These are phyloP conservation scores for Penicillium sp. DNA, from an alignment of 2,329 filamentous ascomycete genomes.

Conservation along the genomic window DNA sequence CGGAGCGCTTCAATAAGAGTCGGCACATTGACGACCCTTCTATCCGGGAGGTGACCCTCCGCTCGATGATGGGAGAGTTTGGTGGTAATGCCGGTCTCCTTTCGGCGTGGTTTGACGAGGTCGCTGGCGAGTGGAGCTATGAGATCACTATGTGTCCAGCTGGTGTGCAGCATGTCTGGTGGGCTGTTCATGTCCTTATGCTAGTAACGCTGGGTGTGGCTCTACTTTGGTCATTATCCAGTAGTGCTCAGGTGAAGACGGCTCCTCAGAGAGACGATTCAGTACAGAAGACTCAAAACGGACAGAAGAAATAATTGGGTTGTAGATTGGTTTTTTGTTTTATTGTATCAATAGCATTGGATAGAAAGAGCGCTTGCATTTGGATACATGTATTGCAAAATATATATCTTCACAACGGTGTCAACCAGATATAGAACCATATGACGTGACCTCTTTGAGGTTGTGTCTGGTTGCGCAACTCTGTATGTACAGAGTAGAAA, in stretches of 20 bases:
- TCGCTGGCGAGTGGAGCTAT: constrained; percentile 67
- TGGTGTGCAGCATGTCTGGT: constrained; percentile 91
- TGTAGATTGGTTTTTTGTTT: not conserved
- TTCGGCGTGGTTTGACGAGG: constrained; percentile 81
- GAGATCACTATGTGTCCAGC: constrained; percentile 76
- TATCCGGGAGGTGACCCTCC: constrained; percentile 84
- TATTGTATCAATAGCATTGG: not conserved
- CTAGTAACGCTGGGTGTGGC: constrained; percentile 45
- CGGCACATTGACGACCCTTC: constrained; percentile 28
- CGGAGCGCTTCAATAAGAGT: constrained; percentile 26
- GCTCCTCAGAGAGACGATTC: not conserved
- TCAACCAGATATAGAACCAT: not conserved
- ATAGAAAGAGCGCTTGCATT: not conserved
- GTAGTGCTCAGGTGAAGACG: not conserved
- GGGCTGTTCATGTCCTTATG: constrained; percentile 77
- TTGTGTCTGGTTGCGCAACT: no score
- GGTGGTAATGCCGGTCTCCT: constrained; percentile 87
- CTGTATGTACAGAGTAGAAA: not conserved
- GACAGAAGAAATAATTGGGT: not conserved
- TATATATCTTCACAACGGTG: not conserved
- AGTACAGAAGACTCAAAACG: not conserved
- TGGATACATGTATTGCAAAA: not conserved
- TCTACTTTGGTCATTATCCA: constrained; percentile 16
- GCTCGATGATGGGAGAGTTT: constrained; percentile 98
- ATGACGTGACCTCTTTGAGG: not conserved